A percentile compares a stretch with the other conserved stretches of the same genome.
Evolutionary conservation across 2,329 filamentous ascomycete species (phyloP).

Genomic region (Bipolaris bicolor): DNA sequence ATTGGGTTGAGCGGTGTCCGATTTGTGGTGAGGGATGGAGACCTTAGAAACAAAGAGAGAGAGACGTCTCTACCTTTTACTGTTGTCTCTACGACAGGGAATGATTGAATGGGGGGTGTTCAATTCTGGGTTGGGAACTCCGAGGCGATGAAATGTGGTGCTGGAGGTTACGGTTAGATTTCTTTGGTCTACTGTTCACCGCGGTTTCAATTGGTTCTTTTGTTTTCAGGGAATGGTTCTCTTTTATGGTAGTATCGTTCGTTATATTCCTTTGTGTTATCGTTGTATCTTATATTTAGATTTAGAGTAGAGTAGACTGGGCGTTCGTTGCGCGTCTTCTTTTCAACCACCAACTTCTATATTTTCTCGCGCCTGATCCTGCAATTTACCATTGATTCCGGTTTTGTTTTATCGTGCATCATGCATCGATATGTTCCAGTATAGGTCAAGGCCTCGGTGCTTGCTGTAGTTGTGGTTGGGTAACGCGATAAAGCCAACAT

Average conservation of each 20-base stretch:
- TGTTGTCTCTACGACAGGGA: too few relatives aligned
- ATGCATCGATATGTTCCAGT: constrained; percentile 39
- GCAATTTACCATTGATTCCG: constrained; percentile 44
- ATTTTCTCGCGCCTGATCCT: not conserved
- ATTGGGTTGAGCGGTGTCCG: constrained; percentile 14
- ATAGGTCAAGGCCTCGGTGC: constrained; percentile 48
- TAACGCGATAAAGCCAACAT: constrained; percentile 41
- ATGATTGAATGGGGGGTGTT: too few relatives aligned
- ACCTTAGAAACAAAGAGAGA: not conserved
- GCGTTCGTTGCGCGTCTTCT: not conserved
- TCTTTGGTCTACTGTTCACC: too few relatives aligned
- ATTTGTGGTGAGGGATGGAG: constrained; percentile 8
- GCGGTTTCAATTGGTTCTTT: not conserved
- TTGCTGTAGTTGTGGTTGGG: constrained; percentile 43
- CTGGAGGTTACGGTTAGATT: too few relatives aligned
- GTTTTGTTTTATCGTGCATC: not conserved
- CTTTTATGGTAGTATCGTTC: not conserved
- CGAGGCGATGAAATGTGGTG: too few relatives aligned
- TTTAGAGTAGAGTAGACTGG: not conserved
- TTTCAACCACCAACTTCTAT: not conserved
- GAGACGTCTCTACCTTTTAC: not conserved
- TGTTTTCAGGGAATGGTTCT: not conserved
- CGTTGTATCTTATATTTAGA: not conserved
- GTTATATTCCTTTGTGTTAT: not conserved
- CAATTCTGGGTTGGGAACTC: too few relatives aligned